Evolutionary conservation across 2,329 filamentous ascomycete species (phyloP).

Genomic region (Sporothrix dimorphospora): DNA sequence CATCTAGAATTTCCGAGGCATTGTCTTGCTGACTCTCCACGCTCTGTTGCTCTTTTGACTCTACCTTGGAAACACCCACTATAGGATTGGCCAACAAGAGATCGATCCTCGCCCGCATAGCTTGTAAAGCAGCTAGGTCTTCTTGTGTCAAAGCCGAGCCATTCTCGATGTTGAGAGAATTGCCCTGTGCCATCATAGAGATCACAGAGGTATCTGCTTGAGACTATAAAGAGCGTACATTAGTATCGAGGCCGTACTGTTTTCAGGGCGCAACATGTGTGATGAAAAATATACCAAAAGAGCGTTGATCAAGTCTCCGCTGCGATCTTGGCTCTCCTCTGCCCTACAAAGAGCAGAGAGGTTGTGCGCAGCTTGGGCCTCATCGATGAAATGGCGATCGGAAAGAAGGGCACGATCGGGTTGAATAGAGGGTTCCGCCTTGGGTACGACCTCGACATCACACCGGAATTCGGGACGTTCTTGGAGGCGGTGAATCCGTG

Average conservation of each 20-base stretch:
- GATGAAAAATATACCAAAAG: conserved; percentile 60
- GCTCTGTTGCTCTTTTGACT: neutral
- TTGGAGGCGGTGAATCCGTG: conserved; percentile 26
- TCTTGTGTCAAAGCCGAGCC: conserved; percentile 45
- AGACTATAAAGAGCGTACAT: conserved; percentile 40
- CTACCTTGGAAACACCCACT: neutral
- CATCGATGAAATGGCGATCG: conserved; percentile 54
- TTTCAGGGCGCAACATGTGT: too few relatives aligned
- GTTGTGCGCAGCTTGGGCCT: conserved; percentile 69
- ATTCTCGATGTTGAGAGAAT: conserved; percentile 48
- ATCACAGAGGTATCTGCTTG: conserved; percentile 51
- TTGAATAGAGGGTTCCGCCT: neutral
- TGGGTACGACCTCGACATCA: neutral
- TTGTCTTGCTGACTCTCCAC: neutral
- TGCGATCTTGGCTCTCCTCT: conserved; percentile 25
- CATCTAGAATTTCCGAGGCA: neutral
- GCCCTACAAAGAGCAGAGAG: conserved; percentile 42
- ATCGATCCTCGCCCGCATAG: conserved; percentile 49
- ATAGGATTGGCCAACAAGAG: conserved; percentile 26
- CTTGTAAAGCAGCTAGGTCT: conserved; percentile 52
- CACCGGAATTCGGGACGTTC: conserved; percentile 10
- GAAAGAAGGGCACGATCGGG: conserved; percentile 31
- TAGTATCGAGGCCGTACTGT: too few relatives aligned
- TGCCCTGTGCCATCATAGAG: conserved; percentile 53
- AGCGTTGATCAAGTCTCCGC: conserved; percentile 59